A percentile compares a stretch with the other conserved stretches of the same genome.
Evolutionary conservation across 495 filamentous ascomycete genomes (phyloP).

Genomic region (Penicillium soppii): DNA sequence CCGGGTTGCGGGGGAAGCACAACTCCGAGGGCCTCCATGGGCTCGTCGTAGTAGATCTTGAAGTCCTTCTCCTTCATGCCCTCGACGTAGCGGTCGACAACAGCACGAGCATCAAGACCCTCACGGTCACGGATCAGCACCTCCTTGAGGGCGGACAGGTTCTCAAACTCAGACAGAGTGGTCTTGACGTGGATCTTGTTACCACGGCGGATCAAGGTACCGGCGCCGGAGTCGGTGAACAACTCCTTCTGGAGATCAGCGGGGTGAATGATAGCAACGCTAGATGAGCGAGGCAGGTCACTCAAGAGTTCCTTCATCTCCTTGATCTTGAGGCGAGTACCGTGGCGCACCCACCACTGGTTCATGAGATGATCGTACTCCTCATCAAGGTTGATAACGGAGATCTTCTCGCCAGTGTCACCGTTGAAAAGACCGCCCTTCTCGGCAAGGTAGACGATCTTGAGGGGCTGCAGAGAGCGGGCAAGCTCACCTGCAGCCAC

Average conservation of each 20-base stretch:
- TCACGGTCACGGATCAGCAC: constrained; percentile 84
- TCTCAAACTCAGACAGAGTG: constrained; percentile 74
- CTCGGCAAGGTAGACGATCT: constrained; percentile 97
- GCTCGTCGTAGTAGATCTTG: constrained; percentile 92
- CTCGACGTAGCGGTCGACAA: constrained; percentile 83
- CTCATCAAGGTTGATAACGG: constrained; percentile 95
- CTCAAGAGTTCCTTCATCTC: constrained; percentile 94
- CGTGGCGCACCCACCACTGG: constrained; percentile 94
- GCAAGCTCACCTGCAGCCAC: constrained; percentile 94
- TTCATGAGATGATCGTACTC: constrained; percentile 94
- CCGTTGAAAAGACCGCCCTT: constrained; percentile 96
- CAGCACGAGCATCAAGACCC: constrained; percentile 76
- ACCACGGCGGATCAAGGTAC: constrained; percentile 89
- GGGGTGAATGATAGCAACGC: constrained; percentile 96
- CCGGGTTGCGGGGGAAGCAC: constrained; percentile 69
- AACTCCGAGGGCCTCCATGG: constrained; percentile 95
- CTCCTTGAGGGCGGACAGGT: constrained; percentile 73
- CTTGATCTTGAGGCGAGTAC: constrained; percentile 96
- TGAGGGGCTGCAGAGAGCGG: constrained; percentile 83
- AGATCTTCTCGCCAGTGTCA: constrained; percentile 92
- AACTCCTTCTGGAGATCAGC: constrained; percentile 93
- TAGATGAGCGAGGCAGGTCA: constrained; percentile 84
- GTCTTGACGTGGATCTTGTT: constrained; percentile 82
- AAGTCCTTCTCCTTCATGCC: constrained; percentile 74
- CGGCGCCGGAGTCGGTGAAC: constrained; percentile 94